Evolutionary conservation across 1,139 yeast genomes (phyloP).

Genomic region (Magnusiomyces fungicola): DNA sequence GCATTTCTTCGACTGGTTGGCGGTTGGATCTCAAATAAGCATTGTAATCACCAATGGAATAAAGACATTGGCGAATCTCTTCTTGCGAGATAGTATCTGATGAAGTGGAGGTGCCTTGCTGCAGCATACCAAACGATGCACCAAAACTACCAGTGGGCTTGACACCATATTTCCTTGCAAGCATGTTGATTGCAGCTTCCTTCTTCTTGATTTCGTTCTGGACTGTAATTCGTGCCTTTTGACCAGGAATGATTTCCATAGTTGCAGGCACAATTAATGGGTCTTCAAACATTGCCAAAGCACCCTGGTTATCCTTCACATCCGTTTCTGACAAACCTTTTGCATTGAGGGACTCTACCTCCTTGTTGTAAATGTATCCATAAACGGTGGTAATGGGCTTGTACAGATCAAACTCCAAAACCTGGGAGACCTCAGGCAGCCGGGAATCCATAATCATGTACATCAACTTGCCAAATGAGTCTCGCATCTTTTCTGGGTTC

Average conservation of each 20-base stretch:
- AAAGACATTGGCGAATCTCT: conserved; percentile 56
- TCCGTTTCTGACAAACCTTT: conserved; percentile 1
- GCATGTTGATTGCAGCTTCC: conserved; percentile 52
- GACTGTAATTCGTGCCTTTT: conserved; percentile 45
- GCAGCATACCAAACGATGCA: background rate
- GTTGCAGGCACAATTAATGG: conserved; percentile 53
- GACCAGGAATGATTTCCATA: conserved; percentile 51
- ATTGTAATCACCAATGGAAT: conserved; percentile 69
- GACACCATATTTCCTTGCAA: conserved; percentile 41
- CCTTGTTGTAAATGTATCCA: conserved; percentile 37
- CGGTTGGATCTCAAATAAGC: conserved; percentile 62
- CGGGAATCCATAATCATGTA: conserved; percentile 78
- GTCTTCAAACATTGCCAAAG: conserved; percentile 45
- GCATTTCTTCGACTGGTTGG: conserved; percentile 54
- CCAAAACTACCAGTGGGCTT: background rate
- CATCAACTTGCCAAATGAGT: conserved; percentile 64
- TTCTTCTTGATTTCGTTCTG: conserved; percentile 52
- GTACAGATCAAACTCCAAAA: conserved; percentile 64
- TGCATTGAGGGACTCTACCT: conserved; percentile 30
- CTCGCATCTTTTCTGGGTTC: conserved; percentile 74
- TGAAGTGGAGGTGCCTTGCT: background rate
- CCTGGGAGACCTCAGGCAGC: conserved; percentile 55
- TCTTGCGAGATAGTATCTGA: conserved; percentile 34
- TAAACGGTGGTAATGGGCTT: conserved; percentile 60
- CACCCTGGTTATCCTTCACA: conserved; percentile 29